phyloP scores from a whole-genome alignment of 2,329 filamentous ascomycete species.

The Xylaria sp. region DNA sequence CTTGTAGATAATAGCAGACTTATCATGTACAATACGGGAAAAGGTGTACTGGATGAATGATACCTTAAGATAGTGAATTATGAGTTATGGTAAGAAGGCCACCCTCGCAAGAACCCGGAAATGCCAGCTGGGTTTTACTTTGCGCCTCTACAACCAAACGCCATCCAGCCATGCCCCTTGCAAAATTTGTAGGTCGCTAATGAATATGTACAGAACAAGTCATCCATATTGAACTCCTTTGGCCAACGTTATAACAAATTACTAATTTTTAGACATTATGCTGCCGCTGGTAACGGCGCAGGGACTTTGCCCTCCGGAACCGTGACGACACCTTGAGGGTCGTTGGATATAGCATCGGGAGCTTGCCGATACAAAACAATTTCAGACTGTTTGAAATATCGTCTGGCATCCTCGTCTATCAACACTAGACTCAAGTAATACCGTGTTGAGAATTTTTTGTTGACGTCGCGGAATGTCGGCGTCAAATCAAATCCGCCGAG shows the following conservation, averaged over 20 bases:
- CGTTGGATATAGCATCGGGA: slow-evolving; percentile 58
- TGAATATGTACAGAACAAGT: slow-evolving; percentile 37
- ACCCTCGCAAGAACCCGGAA: slow-evolving; percentile 9
- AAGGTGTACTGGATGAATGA: slow-evolving; percentile 36
- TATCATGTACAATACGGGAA: slow-evolving; percentile 34
- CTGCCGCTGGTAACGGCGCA: slow-evolving; percentile 35
- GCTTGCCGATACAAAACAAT: slow-evolving; percentile 93
- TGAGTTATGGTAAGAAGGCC: slow-evolving; percentile 19
- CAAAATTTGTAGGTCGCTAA: slow-evolving; percentile 26
- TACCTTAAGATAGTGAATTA: slow-evolving; percentile 34
- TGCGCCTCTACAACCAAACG: slow-evolving; percentile 35
- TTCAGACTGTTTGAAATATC: slow-evolving; percentile 99
- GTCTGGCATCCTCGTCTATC: slow-evolving; percentile 94
- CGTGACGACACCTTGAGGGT: slow-evolving; percentile 53
- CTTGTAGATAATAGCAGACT: slow-evolving; percentile 1
- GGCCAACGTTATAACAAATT: slow-evolving; percentile 1
- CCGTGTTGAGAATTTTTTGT: slow-evolving; percentile 98
- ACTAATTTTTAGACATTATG: slow-evolving; percentile 21
- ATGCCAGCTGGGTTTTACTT: slow-evolving; percentile 23
- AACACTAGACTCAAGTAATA: slow-evolving; percentile 97
- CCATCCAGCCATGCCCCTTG: slow-evolving; percentile 38
- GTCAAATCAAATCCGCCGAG: slow-evolving; percentile 97
- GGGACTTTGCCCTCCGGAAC: slow-evolving; percentile 44
- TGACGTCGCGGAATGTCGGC: slow-evolving; percentile 97
- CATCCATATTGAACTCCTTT: slow-evolving; percentile 1